Evolutionary conservation across 805 yeast species (phyloP).

Genomic region (Metschnikowia aberdeeniae): DNA sequence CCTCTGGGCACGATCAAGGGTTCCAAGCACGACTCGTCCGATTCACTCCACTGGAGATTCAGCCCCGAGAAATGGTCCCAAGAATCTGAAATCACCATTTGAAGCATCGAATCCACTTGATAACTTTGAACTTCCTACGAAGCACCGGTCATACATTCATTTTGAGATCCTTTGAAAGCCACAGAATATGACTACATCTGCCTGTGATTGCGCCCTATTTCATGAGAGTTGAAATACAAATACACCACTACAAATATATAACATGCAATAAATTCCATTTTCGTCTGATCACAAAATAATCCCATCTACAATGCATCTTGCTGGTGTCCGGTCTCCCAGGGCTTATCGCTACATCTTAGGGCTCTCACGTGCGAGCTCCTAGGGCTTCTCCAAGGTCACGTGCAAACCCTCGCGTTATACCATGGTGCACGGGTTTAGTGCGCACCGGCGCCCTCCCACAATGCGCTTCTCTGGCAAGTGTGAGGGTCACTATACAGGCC

Average conservation of each 20-base stretch:
- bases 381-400: constrained; percentile 12
- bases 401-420: not conserved
- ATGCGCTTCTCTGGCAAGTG: not conserved
- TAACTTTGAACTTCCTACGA: too few species aligned
- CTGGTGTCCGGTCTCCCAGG: not conserved
- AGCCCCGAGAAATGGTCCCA: constrained; percentile 48
- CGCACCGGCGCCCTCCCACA: not conserved
- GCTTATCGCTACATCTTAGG: constrained; percentile 8
- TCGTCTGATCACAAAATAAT: too few species aligned
- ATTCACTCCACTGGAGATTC: constrained; percentile 69
- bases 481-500: constrained; percentile 10
- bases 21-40: constrained; percentile 51
- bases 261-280: too few species aligned
- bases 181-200: too few species aligned
- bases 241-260: not conserved
- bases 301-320: not conserved
- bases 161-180: too few species aligned
- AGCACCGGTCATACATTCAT: too few species aligned
- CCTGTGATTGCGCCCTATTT: too few species aligned
- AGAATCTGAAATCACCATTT: constrained; percentile 56
- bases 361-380: constrained; percentile 19
- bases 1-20: constrained; percentile 61
- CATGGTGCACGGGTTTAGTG: constrained; percentile 10
- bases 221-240: not conserved
- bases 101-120: not conserved